Conservation (phyloP, 805 yeast species). For the Blastobotrys americana region DNA sequence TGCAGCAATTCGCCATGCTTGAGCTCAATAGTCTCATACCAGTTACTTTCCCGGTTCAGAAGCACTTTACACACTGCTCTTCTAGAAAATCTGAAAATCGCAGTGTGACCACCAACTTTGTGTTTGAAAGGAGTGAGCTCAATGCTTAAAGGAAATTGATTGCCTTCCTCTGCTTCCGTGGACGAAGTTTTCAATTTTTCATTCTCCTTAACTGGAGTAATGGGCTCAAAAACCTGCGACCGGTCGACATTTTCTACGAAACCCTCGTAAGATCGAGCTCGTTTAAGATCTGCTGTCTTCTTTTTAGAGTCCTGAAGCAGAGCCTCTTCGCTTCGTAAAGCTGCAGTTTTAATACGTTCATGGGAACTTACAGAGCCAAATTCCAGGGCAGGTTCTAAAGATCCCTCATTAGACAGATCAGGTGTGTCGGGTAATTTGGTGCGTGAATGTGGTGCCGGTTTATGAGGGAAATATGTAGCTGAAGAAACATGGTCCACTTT, state of each 20-base stretch:
- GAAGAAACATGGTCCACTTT: conserved; percentile 20
- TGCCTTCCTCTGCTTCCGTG: background rate
- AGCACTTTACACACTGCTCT: conserved; percentile 91
- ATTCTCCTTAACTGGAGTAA: conserved; percentile 1
- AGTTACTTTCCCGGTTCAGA: conserved; percentile 79
- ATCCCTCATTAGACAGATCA: background rate
- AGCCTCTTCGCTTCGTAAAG: background rate
- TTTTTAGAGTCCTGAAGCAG: background rate
- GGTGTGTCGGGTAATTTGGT: background rate
- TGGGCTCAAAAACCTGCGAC: background rate
- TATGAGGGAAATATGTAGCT: conserved; percentile 30
- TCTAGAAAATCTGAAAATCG: conserved; percentile 84
- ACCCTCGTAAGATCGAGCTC: background rate
- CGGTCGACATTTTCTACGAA: too few species aligned
- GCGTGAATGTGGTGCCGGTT: conserved; percentile 7
- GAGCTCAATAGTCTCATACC: conserved; percentile 85
- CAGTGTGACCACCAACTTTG: conserved; percentile 97
- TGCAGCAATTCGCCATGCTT: conserved; percentile 66
- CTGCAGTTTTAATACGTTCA: background rate
- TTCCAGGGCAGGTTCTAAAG: too few species aligned
- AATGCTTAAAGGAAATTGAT: conserved; percentile 51
- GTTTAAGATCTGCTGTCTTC: background rate
- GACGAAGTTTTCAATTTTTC: background rate
- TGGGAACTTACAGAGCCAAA: background rate
- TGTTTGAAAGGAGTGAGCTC: conserved; percentile 87